Base-by-base conservation (phyloP, 768 basidiomycete species). In the Agaricus blazei region DNA sequence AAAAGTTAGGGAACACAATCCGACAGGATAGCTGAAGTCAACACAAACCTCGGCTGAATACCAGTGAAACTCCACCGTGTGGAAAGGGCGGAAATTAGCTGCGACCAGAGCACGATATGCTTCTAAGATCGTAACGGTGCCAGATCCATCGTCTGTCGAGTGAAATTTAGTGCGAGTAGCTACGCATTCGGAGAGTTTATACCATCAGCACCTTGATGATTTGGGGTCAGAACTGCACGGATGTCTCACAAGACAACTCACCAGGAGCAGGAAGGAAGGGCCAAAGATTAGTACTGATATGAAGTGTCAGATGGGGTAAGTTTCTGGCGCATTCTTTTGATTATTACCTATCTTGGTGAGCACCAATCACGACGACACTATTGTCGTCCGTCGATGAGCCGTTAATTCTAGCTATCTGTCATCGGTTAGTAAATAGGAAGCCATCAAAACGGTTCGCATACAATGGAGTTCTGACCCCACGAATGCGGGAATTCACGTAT, bases 391-490 rank as follows among this genome's bases (percentile, higher is more conserved):
- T 65, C 15, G 85, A 82, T 27, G 86, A 81, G 50, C 91, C 91
- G 64, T 85, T 82, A 65, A 94, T 88, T 64, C 81, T 80, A 47
- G 83, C 77, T 62, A 94, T 84, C 90, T 92, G 62, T 51, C 60
- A 61, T 38, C 24, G 24, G 42, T 43, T 34, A 61, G 58, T 23
- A 43, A 42, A 5, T 41, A 34, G 48, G 52, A 43, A 19, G 15
- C 26, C 41, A 27, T 52, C n/a, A 52, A 23, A 9, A n/a, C 37
- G 48, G 28, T 40, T 42, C 36, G 67, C 83, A 57, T 65, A 88
- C 85, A 58, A 91, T 83, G 50, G 81, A 80, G 68, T 88, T 86
- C 75, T 97, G 94, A 9, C 85, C 86, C 93, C 93, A 94, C 2
- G 82, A 70, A 67, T 94, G 92, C 48, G 72, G 54, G 62, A 93